Conservation (phyloP, 2,329 filamentous ascomycete genomes). For the Cladophialophora yegresii region DNA sequence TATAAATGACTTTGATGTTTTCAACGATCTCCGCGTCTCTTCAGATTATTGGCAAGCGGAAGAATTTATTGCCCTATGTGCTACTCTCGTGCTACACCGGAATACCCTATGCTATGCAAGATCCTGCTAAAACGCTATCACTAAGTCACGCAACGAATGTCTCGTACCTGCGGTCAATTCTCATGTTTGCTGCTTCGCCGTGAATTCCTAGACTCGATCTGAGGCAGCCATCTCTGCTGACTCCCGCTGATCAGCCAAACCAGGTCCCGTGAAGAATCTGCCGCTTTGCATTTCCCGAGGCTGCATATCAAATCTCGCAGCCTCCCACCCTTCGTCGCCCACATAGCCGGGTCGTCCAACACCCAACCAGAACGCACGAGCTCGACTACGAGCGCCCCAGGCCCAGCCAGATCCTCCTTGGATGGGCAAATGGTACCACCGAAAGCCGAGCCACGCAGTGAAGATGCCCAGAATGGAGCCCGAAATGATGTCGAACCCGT, state of each 20-base stretch:
- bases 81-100: not conserved
- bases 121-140: not conserved
- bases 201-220: slow-evolving; percentile 12
- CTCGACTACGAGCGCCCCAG: slow-evolving; percentile 74
- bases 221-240: slow-evolving; percentile 12
- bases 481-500: slow-evolving; percentile 87
- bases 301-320: slow-evolving; percentile 2
- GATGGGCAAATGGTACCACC: slow-evolving; percentile 83
- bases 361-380: slow-evolving; percentile 77
- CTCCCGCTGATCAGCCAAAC: slow-evolving; percentile 23
- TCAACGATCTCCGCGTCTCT: not conserved
- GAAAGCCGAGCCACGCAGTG: slow-evolving; percentile 72
- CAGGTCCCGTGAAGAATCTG: slow-evolving; percentile 13
- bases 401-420: slow-evolving; percentile 80
- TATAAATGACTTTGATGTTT: too few species aligned
- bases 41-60: not conserved
- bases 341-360: slow-evolving; percentile 51
- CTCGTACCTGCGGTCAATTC: not conserved
- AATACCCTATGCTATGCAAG: not conserved
- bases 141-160: not conserved
- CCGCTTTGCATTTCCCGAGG: not conserved
- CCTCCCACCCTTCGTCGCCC: slow-evolving; percentile 50
- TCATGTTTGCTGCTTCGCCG: not conserved
- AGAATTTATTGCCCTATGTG: not conserved
- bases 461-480: slow-evolving; percentile 77